Percentiles rank a stretch among this genome's conserved stretches.
These are phyloP conservation scores for Ophiostoma piceae DNA, from an alignment of 2,329 filamentous ascomycete species.

Conservation along the genomic window DNA sequence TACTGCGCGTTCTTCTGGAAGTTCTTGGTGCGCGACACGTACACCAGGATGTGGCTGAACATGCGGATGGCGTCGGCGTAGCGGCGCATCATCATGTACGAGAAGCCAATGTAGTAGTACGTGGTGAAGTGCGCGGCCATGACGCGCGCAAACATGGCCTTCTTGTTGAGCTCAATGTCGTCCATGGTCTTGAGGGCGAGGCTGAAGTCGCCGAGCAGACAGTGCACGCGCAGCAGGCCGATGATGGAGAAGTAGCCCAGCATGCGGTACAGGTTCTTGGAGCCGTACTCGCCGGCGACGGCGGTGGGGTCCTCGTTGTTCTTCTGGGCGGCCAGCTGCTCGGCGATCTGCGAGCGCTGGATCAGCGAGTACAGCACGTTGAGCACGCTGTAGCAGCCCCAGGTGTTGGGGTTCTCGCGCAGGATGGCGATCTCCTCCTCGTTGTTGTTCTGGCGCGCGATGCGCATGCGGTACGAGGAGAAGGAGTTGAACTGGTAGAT, in stretches of 20 bases:
- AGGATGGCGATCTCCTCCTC: slow-evolving; percentile 89
- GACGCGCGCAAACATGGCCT: slow-evolving; percentile 95
- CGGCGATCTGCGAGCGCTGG: slow-evolving; percentile 94
- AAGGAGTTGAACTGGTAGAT: slow-evolving; percentile 99
- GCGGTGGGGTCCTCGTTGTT: slow-evolving; percentile 77
- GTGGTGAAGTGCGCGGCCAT: slow-evolving; percentile 99
- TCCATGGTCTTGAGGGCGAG: slow-evolving; percentile 97
- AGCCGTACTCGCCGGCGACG: slow-evolving; percentile 92
- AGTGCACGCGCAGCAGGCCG: slow-evolving; percentile 91
- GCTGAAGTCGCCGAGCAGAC: slow-evolving; percentile 93
- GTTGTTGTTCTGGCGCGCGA: slow-evolving; percentile 76
- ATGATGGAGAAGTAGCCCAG: slow-evolving; percentile 99
- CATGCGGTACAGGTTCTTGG: slow-evolving; percentile 93
- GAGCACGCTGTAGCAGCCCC: slow-evolving; percentile 98
- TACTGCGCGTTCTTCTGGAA: slow-evolving; percentile 99
- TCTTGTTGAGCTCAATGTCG: slow-evolving; percentile 99
- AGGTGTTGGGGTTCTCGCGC: slow-evolving; percentile 95
- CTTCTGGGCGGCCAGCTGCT: slow-evolving; percentile 93
- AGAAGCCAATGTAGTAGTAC: slow-evolving; percentile 99
- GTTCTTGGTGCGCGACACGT: slow-evolving; percentile 98
- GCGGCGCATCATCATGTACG: slow-evolving; percentile 99
- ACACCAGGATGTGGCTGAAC: slow-evolving; percentile 99
- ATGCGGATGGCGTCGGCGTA: slow-evolving; percentile 99
- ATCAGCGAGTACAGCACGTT: slow-evolving; percentile 99
- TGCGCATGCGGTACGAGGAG: slow-evolving; percentile 89